phyloP scores from a whole-genome alignment of 768 basidiomycete genomes.

The Mycena chlorophos region DNA sequence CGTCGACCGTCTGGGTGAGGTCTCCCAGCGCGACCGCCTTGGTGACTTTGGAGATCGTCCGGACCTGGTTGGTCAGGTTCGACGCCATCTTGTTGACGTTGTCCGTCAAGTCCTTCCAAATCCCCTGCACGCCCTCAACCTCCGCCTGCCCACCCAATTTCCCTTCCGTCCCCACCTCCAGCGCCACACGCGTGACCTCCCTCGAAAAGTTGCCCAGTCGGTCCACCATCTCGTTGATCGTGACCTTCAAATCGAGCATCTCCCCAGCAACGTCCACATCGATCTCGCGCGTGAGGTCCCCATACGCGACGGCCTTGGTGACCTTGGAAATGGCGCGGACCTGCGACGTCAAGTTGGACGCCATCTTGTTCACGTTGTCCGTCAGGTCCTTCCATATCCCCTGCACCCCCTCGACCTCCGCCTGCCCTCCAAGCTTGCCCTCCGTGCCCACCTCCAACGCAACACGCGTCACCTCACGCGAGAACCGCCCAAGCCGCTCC shows the following conservation, averaged over 20 bases:
- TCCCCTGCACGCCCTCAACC: conserved; percentile 70
- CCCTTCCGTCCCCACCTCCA: conserved; percentile 52
- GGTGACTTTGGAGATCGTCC: conserved; percentile 76
- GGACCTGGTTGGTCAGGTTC: conserved; percentile 48
- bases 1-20: conserved; percentile 67
- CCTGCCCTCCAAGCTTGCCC: conserved; percentile 89
- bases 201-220: conserved; percentile 53
- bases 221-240: conserved; percentile 76
- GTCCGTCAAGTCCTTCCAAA: conserved; percentile 63
- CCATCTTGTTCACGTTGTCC: conserved; percentile 74
- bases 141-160: conserved; percentile 69
- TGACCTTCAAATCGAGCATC: conserved; percentile 83
- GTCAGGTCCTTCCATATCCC: conserved; percentile 90
- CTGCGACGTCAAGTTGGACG: conserved; percentile 70
- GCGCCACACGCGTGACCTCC: conserved; percentile 69
- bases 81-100: conserved; percentile 66
- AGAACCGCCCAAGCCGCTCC: conserved; percentile 39
- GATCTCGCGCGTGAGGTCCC: conserved; percentile 90
- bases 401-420: conserved; percentile 83
- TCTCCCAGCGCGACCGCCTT: conserved; percentile 74
- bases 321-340: conserved; percentile 83
- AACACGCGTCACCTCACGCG: conserved; percentile 75
- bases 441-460: conserved; percentile 85
- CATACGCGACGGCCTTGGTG: conserved; percentile 86
- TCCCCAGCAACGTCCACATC: conserved; percentile 86